These are phyloP conservation scores for Amanita rubescens DNA, from an alignment of 768 basidiomycete genomes.

Conservation along the genomic window DNA sequence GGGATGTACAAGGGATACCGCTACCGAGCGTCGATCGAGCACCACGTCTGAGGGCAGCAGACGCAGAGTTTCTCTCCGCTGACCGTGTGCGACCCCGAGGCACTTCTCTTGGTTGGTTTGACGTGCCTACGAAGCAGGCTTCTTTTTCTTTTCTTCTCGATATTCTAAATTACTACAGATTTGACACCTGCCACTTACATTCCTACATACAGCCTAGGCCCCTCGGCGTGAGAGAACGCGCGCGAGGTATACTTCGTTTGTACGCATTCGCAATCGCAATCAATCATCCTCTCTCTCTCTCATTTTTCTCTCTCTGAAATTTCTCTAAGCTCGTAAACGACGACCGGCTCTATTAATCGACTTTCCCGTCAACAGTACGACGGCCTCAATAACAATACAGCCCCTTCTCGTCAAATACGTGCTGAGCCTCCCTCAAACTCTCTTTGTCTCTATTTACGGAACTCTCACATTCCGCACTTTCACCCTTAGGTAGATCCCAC, in stretches of 20 bases:
- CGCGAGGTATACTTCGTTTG: background rate
- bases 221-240: background rate
- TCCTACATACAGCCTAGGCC: background rate
- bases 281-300: background rate
- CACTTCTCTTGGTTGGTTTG: background rate
- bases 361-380: background rate
- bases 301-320: background rate
- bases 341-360: background rate
- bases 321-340: background rate
- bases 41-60: background rate
- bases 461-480: no score
- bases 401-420: background rate
- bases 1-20: background rate
- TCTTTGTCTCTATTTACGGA: no score
- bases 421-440: no score
- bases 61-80: background rate
- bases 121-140: background rate
- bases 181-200: background rate
- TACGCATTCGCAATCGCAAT: background rate
- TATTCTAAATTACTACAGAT: background rate
- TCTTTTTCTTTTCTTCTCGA: background rate
- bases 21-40: background rate
- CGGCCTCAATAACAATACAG: background rate
- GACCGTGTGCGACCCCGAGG: background rate
- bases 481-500: no score